Evolutionary conservation across 2,329 filamentous ascomycete species (phyloP).

Genomic region (Aspergillus caelatus): DNA sequence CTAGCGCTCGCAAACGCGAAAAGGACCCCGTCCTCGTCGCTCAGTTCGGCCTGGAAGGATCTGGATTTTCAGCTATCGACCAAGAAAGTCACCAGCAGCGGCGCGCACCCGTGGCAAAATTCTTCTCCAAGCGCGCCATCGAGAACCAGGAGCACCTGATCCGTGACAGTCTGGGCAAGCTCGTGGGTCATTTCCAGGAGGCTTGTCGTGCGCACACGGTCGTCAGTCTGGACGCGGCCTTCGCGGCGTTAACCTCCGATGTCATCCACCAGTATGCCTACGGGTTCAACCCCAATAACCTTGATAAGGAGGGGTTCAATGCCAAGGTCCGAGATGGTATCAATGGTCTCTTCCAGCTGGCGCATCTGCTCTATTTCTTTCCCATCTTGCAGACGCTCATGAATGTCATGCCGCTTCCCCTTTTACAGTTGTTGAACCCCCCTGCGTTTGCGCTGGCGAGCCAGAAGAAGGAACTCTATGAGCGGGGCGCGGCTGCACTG

Average conservation of each 20-base stretch:
- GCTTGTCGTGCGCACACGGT: constrained; percentile 14
- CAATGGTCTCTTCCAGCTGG: constrained; percentile 20
- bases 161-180: constrained; percentile 17
- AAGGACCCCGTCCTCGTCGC: constrained; percentile 26
- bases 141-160: constrained; percentile 16
- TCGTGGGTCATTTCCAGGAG: constrained; percentile 16
- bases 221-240: constrained; percentile 26
- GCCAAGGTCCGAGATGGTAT: constrained; percentile 21
- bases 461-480: constrained; percentile 20
- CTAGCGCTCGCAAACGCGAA: constrained; percentile 27
- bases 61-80: constrained; percentile 21
- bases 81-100: constrained; percentile 25
- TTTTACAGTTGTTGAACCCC: constrained; percentile 17
- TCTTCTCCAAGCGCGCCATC: constrained; percentile 27
- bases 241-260: constrained; percentile 36
- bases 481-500: constrained; percentile 10
- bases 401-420: constrained; percentile 18
- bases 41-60: constrained; percentile 17
- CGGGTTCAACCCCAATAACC: constrained; percentile 32
- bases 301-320: constrained; percentile 35
- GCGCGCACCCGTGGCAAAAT: constrained; percentile 22
- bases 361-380: constrained; percentile 25
- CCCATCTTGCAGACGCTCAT: constrained; percentile 25
- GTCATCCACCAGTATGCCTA: constrained; percentile 42
- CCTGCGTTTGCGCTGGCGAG: constrained; percentile 16